phyloP scores from a whole-genome alignment of 495 filamentous ascomycete genomes.

The Penicillium pulvis region DNA sequence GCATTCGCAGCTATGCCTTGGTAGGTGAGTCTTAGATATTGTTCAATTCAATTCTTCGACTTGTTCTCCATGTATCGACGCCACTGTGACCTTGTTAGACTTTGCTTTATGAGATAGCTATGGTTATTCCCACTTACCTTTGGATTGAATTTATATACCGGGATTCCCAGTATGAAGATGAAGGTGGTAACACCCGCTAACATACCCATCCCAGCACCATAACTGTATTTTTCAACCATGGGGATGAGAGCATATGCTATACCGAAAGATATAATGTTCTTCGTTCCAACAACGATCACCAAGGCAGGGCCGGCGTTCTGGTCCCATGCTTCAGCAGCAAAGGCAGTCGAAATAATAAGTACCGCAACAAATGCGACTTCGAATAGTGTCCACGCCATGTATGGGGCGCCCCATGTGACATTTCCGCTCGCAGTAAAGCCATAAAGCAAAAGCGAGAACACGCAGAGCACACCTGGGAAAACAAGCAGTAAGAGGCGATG shows the following conservation, averaged over 20 bases:
- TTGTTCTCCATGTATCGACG: too few relatives aligned
- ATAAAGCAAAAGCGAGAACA: conserved; percentile 34
- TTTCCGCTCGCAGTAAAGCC: conserved; percentile 33
- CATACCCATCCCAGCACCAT: conserved; percentile 32
- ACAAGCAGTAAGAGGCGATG: conserved; percentile 38
- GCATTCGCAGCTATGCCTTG: too few relatives aligned
- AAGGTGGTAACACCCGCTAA: conserved; percentile 29
- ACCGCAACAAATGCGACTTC: conserved; percentile 38
- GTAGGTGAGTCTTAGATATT: too few relatives aligned
- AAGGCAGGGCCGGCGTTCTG: conserved; percentile 43
- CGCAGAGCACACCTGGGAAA: conserved; percentile 30
- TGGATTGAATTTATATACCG: conserved; percentile 39
- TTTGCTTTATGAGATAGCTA: too few relatives aligned
- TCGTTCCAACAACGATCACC: conserved; percentile 40
- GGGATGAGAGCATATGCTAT: conserved; percentile 37
- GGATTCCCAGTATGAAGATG: conserved; percentile 35
- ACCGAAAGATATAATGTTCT: conserved; percentile 42
- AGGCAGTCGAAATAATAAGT: conserved; percentile 37
- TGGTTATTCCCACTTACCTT: too few relatives aligned
- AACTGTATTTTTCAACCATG: conserved; percentile 32
- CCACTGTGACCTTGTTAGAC: too few relatives aligned
- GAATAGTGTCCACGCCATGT: conserved; percentile 43
- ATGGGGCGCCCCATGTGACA: conserved; percentile 37
- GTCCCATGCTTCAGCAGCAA: conserved; percentile 41
- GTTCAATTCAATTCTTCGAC: too few relatives aligned